Conservation (phyloP, 2,329 filamentous ascomycete genomes). For the Penicillium sp. region DNA sequence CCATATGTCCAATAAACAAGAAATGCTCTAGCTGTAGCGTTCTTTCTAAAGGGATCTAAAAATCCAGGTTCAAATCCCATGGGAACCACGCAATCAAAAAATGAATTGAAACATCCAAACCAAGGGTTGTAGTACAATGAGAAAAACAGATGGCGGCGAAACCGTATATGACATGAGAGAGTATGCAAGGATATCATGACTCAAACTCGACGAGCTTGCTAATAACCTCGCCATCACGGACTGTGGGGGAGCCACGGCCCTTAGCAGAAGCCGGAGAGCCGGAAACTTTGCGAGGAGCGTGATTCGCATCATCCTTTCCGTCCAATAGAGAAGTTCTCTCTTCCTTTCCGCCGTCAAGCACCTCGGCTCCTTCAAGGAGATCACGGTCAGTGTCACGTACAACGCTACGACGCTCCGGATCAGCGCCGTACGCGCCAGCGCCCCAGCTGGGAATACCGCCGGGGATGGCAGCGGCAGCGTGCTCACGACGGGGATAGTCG, state of each 20-base stretch:
- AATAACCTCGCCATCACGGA: slow-evolving; percentile 30
- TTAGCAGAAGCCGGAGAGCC: slow-evolving; percentile 4
- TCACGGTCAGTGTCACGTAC: slow-evolving; percentile 67
- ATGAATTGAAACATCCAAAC: slow-evolving; percentile 4
- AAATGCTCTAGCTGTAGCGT: not conserved
- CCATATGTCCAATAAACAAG: not conserved
- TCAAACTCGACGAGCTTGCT: slow-evolving; percentile 44
- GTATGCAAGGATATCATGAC: slow-evolving; percentile 23
- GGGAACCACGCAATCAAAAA: not conserved
- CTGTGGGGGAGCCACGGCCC: slow-evolving; percentile 9
- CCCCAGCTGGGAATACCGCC: slow-evolving; percentile 41
- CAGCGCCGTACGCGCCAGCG: slow-evolving; percentile 50
- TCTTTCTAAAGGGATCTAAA: slow-evolving; percentile 3
- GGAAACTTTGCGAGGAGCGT: slow-evolving; percentile 7
- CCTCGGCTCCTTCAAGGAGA: slow-evolving; percentile 72
- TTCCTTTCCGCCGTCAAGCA: slow-evolving; percentile 49
- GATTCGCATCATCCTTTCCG: slow-evolving; percentile 21
- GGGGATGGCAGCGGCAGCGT: slow-evolving; percentile 30
- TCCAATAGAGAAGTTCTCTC: slow-evolving; percentile 32
- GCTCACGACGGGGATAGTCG: slow-evolving; percentile 46
- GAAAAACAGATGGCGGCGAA: not conserved
- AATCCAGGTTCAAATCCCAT: not conserved
- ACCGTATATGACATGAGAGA: slow-evolving; percentile 2
- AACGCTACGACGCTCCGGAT: slow-evolving; percentile 61
- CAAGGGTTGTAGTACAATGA: slow-evolving; percentile 9